Evolutionary conservation across 1,284 basidiomycete genomes (phyloP).

Genomic region (Cutaneotrichosporon sp.): DNA sequence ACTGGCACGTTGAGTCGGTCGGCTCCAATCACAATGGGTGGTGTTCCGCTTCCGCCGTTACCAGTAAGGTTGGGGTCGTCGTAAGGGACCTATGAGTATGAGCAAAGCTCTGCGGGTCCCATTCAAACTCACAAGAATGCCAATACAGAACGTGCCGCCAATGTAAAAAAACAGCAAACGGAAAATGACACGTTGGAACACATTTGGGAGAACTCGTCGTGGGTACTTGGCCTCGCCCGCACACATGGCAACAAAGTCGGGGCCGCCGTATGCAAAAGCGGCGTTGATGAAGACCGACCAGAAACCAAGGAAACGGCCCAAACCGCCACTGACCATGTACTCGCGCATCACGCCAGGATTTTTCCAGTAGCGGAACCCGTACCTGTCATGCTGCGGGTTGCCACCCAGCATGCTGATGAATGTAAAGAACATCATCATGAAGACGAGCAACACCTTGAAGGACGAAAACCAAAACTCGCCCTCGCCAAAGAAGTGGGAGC

Average conservation of each 20-base stretch:
- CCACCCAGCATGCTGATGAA: constrained; percentile 68
- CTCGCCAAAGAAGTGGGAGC: constrained; percentile 14
- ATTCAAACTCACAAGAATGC: constrained; percentile 15
- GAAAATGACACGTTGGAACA: constrained; percentile 63
- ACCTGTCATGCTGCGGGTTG: constrained; percentile 54
- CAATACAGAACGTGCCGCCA: constrained; percentile 54
- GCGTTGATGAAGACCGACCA: constrained; percentile 54
- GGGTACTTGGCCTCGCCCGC: constrained; percentile 55
- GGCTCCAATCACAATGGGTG: constrained; percentile 70
- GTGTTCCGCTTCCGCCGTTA: constrained; percentile 58
- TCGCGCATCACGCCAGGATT: constrained; percentile 29
- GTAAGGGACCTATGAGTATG: constrained; percentile 41
- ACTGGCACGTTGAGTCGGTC: constrained; percentile 64
- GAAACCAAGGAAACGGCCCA: constrained; percentile 56
- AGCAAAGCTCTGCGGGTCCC: neutral
- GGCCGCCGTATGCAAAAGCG: constrained; percentile 35
- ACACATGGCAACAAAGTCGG: constrained; percentile 46
- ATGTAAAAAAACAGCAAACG: constrained; percentile 51
- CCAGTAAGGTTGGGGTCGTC: constrained; percentile 45
- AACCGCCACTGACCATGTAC: constrained; percentile 9
- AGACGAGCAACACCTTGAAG: constrained; percentile 17
- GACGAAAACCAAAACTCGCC: constrained; percentile 18
- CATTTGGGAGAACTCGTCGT: constrained; percentile 64
- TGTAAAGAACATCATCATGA: constrained; percentile 54
- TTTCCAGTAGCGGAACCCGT: constrained; percentile 58